A percentile compares a stretch with the other conserved stretches of the same genome.
These are phyloP conservation scores for Solanum hybrid DNA, from an alignment of 305 asterid species.

Conservation along the genomic window DNA sequence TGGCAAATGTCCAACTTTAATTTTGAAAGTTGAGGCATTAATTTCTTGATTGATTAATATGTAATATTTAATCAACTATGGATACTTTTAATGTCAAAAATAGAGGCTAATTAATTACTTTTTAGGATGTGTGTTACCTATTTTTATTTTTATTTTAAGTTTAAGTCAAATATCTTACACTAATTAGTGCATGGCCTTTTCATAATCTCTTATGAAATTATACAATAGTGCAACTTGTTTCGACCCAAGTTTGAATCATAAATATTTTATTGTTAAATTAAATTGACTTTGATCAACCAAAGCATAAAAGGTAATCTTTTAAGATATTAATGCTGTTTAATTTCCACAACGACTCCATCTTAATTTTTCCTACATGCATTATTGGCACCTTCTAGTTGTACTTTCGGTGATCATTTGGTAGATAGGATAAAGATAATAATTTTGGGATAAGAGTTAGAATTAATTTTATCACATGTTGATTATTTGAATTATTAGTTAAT, in stretches of 20 bases:
- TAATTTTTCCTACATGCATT: neutral
- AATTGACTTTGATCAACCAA: neutral
- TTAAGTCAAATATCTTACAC: neutral
- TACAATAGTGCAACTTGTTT: neutral
- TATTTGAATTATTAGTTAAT: neutral
- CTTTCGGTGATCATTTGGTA: neutral
- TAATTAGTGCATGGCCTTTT: neutral
- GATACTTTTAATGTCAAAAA: neutral
- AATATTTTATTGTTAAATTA: neutral
- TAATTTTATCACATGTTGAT: too few species aligned
- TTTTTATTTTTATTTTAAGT: neutral
- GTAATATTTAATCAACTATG: neutral
- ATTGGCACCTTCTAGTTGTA: neutral
- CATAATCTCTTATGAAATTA: neutral
- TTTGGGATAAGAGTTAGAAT: neutral
- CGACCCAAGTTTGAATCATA: neutral
- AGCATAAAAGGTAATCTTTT: neutral
- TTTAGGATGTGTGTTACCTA: neutral
- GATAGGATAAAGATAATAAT: neutral
- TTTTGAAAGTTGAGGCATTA: neutral
- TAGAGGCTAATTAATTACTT: neutral
- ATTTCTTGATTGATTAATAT: neutral
- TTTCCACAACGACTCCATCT: neutral
- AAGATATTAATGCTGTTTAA: neutral
- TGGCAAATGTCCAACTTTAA: neutral